Evolutionary conservation across 78 protist species (phyloP), one percentile per base, ranked within the genome.

Genomic region (Guillardia theta): DNA sequence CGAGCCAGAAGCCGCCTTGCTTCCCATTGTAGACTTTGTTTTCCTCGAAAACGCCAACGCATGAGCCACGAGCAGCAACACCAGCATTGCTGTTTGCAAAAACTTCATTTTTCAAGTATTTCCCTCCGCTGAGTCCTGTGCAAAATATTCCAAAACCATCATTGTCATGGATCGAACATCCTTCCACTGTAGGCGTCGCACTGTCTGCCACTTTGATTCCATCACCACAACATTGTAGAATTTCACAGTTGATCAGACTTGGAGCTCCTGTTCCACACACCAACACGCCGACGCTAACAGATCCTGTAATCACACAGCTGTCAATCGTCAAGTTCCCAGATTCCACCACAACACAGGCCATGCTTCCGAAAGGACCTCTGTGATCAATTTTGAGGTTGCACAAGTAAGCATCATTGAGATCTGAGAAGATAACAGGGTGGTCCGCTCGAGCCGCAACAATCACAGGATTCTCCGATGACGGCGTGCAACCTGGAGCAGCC

Each of bases 1-100:
- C 83, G 46, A 70, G 33, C 83, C 83, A 70, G 83, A 70, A 70
- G 41, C 70, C 70, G 70, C 70, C 83, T 43, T 70, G 83, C 83
- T 70, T 70, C 46, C 83, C 83, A 43, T 70, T 24, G 83, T 36
- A 70, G 83, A 70, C 45, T 6, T 70, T 70, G 83, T 70, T 70
- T 36, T 70, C 36, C 83, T 70, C 4, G 83, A 70, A 70, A 22
- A 12, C 12, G 45, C 45, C 83, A 24, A 33, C 9, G 41, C 83
- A 70, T 43, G 83, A 36, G 41, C 83, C 83, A 1, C 83, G 6
- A 12, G 83, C 33, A 1, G 83, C 83, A 1, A 70, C 83, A 43
- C 83, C 83, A 3, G 83, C 83, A 33, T 70, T 70, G 83, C 83
- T 70, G 83, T 70, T 70, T 24, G 83, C 83, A 24, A 33, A 70